phyloP scores from a whole-genome alignment of 192 early-diverging fungal genomes.

The Linnemannia elongata region DNA sequence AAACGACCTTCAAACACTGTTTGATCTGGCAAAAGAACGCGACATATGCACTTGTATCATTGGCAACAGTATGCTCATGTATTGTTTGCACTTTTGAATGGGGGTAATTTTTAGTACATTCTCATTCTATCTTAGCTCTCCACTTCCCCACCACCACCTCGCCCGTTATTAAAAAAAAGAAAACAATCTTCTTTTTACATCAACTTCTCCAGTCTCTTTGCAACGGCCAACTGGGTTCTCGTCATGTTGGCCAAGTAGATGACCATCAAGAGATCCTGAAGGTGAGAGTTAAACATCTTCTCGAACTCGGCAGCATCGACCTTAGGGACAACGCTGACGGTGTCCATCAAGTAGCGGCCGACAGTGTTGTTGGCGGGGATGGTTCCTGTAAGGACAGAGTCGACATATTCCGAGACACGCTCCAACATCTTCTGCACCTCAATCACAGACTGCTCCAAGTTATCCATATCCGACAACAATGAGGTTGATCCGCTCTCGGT shows the following conservation, averaged over 20 bases:
- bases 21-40: not conserved
- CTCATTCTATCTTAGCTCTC: slow-evolving; percentile 10
- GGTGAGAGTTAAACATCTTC: slow-evolving; percentile 93
- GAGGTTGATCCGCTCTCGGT: slow-evolving; percentile 65
- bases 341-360: slow-evolving; percentile 95
- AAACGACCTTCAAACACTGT: not conserved
- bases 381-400: slow-evolving; percentile 73
- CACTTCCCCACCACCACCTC: not conserved
- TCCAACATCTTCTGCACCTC: slow-evolving; percentile 89
- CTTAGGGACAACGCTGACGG: slow-evolving; percentile 89
- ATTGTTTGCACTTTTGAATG: not conserved
- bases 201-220: slow-evolving; percentile 88
- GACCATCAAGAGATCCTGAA: slow-evolving; percentile 97
- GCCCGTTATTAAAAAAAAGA: not conserved
- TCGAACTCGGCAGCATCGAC: slow-evolving; percentile 89
- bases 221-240: slow-evolving; percentile 94
- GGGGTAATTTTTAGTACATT: slow-evolving; percentile 2
- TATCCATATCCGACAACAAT: slow-evolving; percentile 91
- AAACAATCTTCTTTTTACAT: slow-evolving; percentile 55
- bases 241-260: slow-evolving; percentile 96
- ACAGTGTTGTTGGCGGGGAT: slow-evolving; percentile 79
- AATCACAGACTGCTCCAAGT: slow-evolving; percentile 82
- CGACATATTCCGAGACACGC: slow-evolving; percentile 84
- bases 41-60: not conserved
- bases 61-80: not conserved